Conservation (phyloP, 495 filamentous ascomycete genomes). For the Parathielavia hyrcaniae region DNA sequence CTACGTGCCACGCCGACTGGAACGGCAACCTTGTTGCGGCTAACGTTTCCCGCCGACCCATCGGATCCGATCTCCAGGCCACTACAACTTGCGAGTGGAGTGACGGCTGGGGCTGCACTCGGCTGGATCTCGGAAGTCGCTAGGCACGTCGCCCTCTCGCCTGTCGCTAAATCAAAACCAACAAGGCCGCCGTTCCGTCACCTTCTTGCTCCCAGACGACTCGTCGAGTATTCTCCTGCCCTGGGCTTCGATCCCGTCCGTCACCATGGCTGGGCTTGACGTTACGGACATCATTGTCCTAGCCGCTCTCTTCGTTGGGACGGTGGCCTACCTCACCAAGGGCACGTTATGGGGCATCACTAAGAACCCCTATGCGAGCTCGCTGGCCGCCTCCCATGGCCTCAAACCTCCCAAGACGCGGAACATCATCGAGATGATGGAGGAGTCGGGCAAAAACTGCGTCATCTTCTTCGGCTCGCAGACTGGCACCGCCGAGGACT, state of each 20-base stretch:
- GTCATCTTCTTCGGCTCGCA: conserved; percentile 98
- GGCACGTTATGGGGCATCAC: conserved; percentile 81
- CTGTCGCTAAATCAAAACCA: conserved; percentile 1
- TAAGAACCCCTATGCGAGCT: conserved; percentile 80
- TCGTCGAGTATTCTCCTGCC: too few relatives aligned
- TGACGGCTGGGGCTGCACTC: not conserved
- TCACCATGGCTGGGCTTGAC: conserved; percentile 86
- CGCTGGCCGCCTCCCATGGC: conserved; percentile 61
- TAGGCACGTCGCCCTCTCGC: not conserved
- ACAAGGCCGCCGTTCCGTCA: not conserved
- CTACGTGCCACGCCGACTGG: conserved; percentile 5
- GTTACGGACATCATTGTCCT: conserved; percentile 92
- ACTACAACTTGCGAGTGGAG: not conserved
- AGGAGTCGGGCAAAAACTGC: conserved; percentile 92
- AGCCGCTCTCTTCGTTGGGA: conserved; percentile 72
- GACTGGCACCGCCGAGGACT: conserved; percentile 97
- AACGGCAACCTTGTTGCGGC: conserved; percentile 5
- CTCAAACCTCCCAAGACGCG: conserved; percentile 80
- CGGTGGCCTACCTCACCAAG: conserved; percentile 94
- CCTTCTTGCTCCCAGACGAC: not conserved
- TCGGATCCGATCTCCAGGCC: conserved; percentile 10
- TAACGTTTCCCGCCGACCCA: conserved; percentile 19
- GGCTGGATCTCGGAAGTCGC: conserved; percentile 4
- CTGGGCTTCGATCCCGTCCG: not conserved
- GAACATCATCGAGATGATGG: conserved; percentile 92